Evolutionary conservation across 148 eudicot genomes (phyloP).

Genomic region (Fallopia convolvulus): DNA sequence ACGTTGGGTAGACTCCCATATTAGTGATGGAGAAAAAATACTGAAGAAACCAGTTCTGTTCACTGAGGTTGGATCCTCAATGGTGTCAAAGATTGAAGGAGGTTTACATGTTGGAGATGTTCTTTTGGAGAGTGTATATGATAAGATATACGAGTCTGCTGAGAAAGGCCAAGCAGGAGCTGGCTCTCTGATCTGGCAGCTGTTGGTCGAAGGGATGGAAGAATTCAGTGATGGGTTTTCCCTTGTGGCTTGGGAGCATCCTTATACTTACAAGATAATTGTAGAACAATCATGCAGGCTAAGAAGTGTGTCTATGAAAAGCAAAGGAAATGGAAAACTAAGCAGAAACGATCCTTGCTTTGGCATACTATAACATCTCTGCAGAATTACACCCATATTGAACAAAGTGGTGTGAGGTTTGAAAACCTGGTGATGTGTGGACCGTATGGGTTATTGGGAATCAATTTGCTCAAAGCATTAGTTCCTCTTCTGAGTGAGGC

Average conservation of each 20-base stretch:
- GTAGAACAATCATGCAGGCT: constrained; percentile 44
- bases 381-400: not conserved
- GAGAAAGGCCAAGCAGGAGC: constrained; percentile 42
- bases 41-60: constrained; percentile 51
- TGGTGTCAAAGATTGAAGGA: constrained; percentile 15
- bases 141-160: constrained; percentile 41
- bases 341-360: constrained; percentile 26
- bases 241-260: constrained; percentile 36
- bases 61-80: constrained; percentile 45
- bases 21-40: constrained; percentile 28
- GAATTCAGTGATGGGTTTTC: constrained; percentile 38
- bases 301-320: constrained; percentile 16
- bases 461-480: not conserved
- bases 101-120: constrained; percentile 21
- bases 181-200: constrained; percentile 50
- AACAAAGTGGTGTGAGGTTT: not conserved
- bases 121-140: constrained; percentile 27
- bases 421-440: too few species aligned
- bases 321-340: constrained; percentile 3
- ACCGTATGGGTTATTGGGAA: too few species aligned
- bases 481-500: not conserved
- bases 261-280: constrained; percentile 35
- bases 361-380: constrained; percentile 9
- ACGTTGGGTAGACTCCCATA: constrained; percentile 41
- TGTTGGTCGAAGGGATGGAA: constrained; percentile 38